Evolutionary conservation across 2,329 filamentous ascomycete genomes (phyloP).

Genomic region (Alternaria alternata): DNA sequence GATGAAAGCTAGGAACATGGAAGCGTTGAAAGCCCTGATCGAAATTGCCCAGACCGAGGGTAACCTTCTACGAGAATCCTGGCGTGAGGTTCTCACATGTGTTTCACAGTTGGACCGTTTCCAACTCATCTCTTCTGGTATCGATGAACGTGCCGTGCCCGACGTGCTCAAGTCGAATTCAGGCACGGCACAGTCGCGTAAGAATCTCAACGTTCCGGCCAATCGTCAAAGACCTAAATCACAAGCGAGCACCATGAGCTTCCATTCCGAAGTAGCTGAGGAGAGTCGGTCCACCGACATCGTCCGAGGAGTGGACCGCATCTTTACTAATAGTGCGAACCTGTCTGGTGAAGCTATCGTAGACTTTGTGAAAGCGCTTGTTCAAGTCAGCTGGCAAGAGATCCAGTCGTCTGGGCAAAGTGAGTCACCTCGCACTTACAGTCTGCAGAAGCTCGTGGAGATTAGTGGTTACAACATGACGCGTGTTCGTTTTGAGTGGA

Average conservation of each 20-base stretch:
- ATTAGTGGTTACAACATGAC: constrained; percentile 99
- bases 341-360: constrained; percentile 94
- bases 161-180: constrained; percentile 83
- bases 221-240: constrained; percentile 59
- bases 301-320: constrained; percentile 89
- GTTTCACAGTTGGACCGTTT: constrained; percentile 95
- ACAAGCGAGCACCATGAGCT: constrained; percentile 56
- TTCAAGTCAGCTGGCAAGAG: constrained; percentile 98
- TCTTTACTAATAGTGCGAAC: constrained; percentile 96
- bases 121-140: constrained; percentile 92
- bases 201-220: constrained; percentile 69
- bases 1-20: constrained; percentile 94
- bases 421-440: constrained; percentile 95
- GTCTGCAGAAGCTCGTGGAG: constrained; percentile 96
- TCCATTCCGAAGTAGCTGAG: constrained; percentile 82
- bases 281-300: constrained; percentile 94
- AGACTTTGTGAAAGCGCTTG: constrained; percentile 89
- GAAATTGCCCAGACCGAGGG: constrained; percentile 94
- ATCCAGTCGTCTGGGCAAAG: constrained; percentile 97
- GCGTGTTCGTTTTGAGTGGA: constrained; percentile 97
- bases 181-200: constrained; percentile 66
- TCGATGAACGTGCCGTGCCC: constrained; percentile 90
- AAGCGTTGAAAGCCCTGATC: constrained; percentile 88
- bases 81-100: constrained; percentile 94
- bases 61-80: constrained; percentile 86